These are phyloP conservation scores for Davidsoniella neocaledoniae DNA, from an alignment of 2,329 filamentous ascomycete genomes.

Conservation along the genomic window DNA sequence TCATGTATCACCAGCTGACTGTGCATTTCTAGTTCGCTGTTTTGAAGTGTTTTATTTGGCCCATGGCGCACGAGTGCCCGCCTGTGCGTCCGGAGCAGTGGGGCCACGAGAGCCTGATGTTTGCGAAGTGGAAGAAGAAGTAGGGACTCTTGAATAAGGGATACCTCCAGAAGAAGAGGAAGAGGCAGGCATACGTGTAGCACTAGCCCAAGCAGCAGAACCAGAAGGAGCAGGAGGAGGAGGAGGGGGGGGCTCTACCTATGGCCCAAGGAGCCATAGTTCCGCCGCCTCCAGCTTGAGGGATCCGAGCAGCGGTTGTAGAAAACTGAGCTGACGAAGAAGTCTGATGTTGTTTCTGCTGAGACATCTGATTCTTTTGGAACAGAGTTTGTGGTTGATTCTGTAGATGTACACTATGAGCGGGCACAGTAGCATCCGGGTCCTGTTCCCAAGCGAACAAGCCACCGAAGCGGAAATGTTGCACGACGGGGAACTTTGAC, in stretches of 20 bases:
- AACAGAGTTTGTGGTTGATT: constrained; percentile 29
- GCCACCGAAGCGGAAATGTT: constrained; percentile 76
- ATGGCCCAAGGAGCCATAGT: constrained; percentile 3
- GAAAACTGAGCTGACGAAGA: no score
- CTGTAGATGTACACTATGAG: constrained; percentile 37
- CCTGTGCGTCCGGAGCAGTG: background rate
- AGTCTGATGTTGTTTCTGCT: no score
- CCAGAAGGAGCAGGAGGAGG: background rate
- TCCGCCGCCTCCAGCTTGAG: constrained; percentile 19
- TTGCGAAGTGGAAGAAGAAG: background rate
- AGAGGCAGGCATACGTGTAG: constrained; percentile 23
- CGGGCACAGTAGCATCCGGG: constrained; percentile 35
- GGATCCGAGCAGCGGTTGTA: constrained; percentile 13
- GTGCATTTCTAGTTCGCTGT: background rate
- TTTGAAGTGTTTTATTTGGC: constrained; percentile 19
- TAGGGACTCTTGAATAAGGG: constrained; percentile 22
- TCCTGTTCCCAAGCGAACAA: constrained; percentile 64
- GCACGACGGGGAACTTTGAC: constrained; percentile 94
- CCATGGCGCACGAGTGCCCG: constrained; percentile 31
- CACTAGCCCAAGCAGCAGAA: constrained; percentile 29
- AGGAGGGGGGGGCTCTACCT: background rate
- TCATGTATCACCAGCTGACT: background rate
- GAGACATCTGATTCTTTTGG: background rate
- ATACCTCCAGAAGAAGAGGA: constrained; percentile 19
- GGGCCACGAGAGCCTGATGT: constrained; percentile 13